phyloP scores from a whole-genome alignment of 2,329 filamentous ascomycete genomes.

The Talaromyces sp. region DNA sequence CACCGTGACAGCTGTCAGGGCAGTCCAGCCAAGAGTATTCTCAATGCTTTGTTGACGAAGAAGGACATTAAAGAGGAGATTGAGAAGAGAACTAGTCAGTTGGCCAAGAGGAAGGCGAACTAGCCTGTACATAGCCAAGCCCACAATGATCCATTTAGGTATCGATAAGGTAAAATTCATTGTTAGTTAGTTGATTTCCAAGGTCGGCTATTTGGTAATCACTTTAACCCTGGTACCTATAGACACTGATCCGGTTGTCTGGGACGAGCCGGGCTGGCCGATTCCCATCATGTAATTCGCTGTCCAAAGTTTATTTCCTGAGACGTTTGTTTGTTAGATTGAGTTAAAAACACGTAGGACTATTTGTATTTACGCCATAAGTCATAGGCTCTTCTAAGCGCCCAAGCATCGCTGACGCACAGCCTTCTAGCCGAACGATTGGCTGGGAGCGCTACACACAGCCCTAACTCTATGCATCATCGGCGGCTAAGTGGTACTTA shows the following conservation, averaged over 20 bases:
- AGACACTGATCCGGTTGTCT: not conserved
- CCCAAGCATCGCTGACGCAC: not conserved
- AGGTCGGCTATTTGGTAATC: not conserved
- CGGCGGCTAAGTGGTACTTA: not conserved
- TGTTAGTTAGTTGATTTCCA: not conserved
- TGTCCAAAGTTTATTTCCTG: not conserved
- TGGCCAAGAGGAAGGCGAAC: not conserved
- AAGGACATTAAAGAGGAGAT: not conserved
- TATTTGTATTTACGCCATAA: not conserved
- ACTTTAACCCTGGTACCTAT: not conserved
- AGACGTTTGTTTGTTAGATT: not conserved
- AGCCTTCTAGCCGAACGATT: not conserved
- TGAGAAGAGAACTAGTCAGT: not conserved
- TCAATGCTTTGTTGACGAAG: not conserved
- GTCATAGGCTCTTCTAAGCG: not conserved
- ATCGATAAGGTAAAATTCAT: too few relatives aligned
- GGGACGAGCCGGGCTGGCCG: not conserved
- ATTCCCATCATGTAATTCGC: not conserved
- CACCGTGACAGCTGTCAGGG: slow-evolving; percentile 5
- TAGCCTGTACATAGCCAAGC: not conserved
- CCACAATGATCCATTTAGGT: not conserved
- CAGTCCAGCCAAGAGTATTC: not conserved
- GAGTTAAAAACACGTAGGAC: too few relatives aligned
- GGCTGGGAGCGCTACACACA: not conserved
- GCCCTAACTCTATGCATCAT: not conserved